These are phyloP conservation scores for Artemisia tridentata DNA, from an alignment of 129 eudicot genomes.

Conservation along the genomic window DNA sequence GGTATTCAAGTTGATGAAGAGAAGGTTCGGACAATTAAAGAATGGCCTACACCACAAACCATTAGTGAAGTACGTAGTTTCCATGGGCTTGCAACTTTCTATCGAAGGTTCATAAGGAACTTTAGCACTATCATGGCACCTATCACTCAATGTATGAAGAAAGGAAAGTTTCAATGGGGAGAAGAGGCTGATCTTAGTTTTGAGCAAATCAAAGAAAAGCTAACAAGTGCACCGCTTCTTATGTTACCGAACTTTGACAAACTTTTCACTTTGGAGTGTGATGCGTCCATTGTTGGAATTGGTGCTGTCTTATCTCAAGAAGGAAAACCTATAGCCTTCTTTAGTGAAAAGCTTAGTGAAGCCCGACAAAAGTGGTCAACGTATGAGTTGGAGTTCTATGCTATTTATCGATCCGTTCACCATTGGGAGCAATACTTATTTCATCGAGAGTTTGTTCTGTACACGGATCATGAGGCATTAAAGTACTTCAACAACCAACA, in stretches of 20 bases:
- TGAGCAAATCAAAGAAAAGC: not conserved
- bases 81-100: not conserved
- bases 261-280: not conserved
- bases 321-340: not conserved
- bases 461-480: not conserved
- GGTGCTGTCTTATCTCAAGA: not conserved
- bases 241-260: slow-evolving; percentile 1
- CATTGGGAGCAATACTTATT: slow-evolving; percentile 12
- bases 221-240: not conserved
- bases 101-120: not conserved
- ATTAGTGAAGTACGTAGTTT: not conserved
- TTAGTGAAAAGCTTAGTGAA: slow-evolving; percentile 5
- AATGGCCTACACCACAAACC: not conserved
- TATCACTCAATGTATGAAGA: not conserved
- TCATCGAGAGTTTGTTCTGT: not conserved
- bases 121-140: slow-evolving; percentile 12
- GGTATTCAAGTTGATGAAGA: not conserved
- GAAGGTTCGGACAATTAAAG: not conserved
- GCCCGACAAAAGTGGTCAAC: not conserved
- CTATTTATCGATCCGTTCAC: not conserved
- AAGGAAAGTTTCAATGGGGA: not conserved
- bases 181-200: not conserved
- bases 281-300: not conserved
- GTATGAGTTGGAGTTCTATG: slow-evolving; percentile 14
- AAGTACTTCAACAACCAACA: not conserved